Evolutionary conservation across 176 grass and related monocot genomes (phyloP).

Genomic region (Carex myosuroides): DNA sequence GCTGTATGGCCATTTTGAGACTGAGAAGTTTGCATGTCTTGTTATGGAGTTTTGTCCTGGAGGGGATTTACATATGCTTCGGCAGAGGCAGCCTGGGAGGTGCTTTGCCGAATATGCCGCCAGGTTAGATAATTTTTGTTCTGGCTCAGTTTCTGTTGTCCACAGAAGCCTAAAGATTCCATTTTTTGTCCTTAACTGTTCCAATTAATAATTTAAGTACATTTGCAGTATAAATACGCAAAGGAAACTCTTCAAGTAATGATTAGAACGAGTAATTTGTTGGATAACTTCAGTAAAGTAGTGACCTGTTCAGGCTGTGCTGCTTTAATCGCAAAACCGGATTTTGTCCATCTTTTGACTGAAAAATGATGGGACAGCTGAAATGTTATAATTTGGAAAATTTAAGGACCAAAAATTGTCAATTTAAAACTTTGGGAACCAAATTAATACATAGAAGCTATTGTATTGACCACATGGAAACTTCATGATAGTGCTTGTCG

Average conservation of each 20-base stretch:
- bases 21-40: constrained; percentile 74
- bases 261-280: neutral
- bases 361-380: neutral
- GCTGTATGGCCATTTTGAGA: constrained; percentile 77
- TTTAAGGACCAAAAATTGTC: neutral
- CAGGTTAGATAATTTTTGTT: constrained; percentile 38
- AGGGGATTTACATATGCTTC: constrained; percentile 63
- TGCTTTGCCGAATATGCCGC: constrained; percentile 60
- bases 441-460: neutral
- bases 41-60: constrained; percentile 93
- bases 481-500: neutral
- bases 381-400: neutral
- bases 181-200: neutral
- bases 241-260: neutral
- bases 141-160: neutral
- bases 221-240: neutral
- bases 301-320: neutral
- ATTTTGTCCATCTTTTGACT: neutral
- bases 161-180: neutral
- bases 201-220: neutral
- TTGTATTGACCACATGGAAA: neutral
- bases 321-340: neutral
- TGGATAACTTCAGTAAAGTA: neutral
- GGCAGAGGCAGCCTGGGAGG: constrained; percentile 71
- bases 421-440: neutral